Percentiles rank a stretch among this genome's conserved stretches.
Evolutionary conservation across 2,329 filamentous ascomycete genomes (phyloP).

Genomic region (Decorospora gaudefroyi): DNA sequence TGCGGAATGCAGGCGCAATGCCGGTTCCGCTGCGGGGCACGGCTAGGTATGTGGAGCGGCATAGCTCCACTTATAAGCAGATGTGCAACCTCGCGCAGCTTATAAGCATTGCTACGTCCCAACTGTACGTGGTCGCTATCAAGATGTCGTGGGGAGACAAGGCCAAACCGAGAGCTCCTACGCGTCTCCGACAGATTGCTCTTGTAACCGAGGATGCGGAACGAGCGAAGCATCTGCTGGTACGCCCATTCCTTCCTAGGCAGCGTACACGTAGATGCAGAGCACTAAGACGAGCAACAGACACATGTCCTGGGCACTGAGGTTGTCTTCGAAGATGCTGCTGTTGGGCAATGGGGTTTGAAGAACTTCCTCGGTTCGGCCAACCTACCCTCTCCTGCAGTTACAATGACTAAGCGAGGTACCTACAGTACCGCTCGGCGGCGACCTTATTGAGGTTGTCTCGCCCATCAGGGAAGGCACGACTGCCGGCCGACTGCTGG

Average conservation of each 20-base stretch:
- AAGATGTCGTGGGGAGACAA: no score
- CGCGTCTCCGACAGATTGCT: conserved; percentile 45
- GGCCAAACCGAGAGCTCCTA: no score
- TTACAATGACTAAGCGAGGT: conserved; percentile 1
- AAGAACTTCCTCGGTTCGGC: conserved; percentile 48
- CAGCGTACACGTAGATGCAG: background rate
- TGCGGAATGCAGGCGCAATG: background rate
- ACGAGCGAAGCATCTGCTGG: conserved; percentile 29
- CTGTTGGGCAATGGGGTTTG: conserved; percentile 48
- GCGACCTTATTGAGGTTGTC: conserved; percentile 52
- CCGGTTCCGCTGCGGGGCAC: conserved; percentile 9
- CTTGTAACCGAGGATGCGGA: conserved; percentile 41
- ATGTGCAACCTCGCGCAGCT: background rate
- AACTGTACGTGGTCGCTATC: conserved; percentile 19
- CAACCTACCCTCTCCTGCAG: background rate
- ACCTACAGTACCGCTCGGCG: conserved; percentile 48
- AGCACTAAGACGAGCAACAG: conserved; percentile 20
- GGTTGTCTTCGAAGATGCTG: conserved; percentile 49
- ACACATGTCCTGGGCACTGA: conserved; percentile 48
- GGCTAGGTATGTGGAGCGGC: conserved; percentile 4
- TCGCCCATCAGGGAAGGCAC: conserved; percentile 48
- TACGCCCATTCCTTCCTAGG: conserved; percentile 23
- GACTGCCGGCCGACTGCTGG: conserved; percentile 49
- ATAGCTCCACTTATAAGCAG: conserved; percentile 2
- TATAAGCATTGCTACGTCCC: background rate